Conservation (phyloP, 2,329 filamentous ascomycete genomes). For the Penicillium occitanis region DNA sequence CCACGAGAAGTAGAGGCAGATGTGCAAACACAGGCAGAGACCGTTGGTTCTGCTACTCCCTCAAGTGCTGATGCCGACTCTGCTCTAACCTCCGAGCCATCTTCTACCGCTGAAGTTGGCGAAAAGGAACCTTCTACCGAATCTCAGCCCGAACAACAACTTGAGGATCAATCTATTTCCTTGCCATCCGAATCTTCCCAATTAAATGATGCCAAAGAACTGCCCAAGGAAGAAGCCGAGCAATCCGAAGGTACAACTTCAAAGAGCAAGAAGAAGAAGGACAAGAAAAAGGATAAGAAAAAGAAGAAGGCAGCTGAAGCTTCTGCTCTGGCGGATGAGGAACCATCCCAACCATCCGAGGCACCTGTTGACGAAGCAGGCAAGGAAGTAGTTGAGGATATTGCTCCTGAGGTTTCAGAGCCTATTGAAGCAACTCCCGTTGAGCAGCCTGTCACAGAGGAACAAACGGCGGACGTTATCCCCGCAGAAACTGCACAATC, state of each 20-base stretch:
- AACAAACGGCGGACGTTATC: background rate
- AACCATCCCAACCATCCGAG: conserved; percentile 12
- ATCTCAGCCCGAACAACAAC: background rate
- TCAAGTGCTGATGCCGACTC: background rate
- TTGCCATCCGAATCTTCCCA: background rate
- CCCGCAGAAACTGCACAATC: background rate
- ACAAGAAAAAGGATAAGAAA: conserved; percentile 36
- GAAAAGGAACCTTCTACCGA: background rate
- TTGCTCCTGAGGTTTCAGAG: background rate
- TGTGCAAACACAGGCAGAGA: background rate
- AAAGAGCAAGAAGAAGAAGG: conserved; percentile 36
- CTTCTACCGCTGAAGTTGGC: background rate
- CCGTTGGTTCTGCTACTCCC: background rate
- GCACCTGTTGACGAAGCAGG: background rate
- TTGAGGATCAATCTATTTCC: background rate
- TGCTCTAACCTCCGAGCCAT: background rate
- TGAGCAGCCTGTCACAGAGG: conserved; percentile 3
- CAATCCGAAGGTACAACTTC: conserved; percentile 18
- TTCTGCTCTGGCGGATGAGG: conserved; percentile 27
- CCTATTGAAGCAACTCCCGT: background rate
- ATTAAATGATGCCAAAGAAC: background rate
- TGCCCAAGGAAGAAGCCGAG: background rate
- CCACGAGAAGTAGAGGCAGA: background rate
- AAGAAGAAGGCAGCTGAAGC: conserved; percentile 14
- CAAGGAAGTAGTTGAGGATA: background rate